Base-by-base conservation (phyloP, 2,329 filamentous ascomycete species). In the Exserohilum rostratum region DNA sequence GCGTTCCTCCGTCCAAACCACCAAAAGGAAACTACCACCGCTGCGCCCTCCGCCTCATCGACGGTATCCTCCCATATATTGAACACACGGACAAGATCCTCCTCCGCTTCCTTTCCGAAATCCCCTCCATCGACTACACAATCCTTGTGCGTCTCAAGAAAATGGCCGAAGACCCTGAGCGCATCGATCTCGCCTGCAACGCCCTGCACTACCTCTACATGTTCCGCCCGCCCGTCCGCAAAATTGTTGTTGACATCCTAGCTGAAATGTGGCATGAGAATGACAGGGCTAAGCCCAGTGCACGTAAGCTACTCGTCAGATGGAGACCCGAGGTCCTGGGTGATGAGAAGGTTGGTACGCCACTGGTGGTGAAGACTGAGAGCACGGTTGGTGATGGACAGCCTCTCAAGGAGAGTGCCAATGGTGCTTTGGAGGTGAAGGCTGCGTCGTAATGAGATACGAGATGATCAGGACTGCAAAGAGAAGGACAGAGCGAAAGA, bases 31-130 rank as follows among this genome's bases (percentile, higher is more conserved):
- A 95, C 73, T 97, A 96, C 74, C 87, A 91, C 55, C 86, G 86
- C 68, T 96, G 90, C 84, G 86, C 87, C 2, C 76, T 93, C 57
- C 88, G 87, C 55, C 82, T 98, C n/a, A 82, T 99, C 15, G 92
- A 97, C 69, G 90, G 90, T 1, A 91, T 99, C 66, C 77, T 96
- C 30, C 90, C 91, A 3, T 98, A 96, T 73, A 81, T 98, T n/a
- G 92, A 97, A 70, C 85, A 88, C 2, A 90, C 91, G 57, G 95
- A 99, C 72, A 93, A 95, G 74, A 85, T 96, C 18, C 79, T 99
- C 51, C 93, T 96, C 25, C 86, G 95, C 31, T 96, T 98, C 70
- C 78, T 99, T 39, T 93, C 91, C 45, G 95, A 99, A 75, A 87
- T 99, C 30, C 95, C 95, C 0, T 87, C 90, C 37, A 81, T 99